phyloP scores from a whole-genome alignment of 2,329 filamentous ascomycete genomes.

The Beauveria sp. region DNA sequence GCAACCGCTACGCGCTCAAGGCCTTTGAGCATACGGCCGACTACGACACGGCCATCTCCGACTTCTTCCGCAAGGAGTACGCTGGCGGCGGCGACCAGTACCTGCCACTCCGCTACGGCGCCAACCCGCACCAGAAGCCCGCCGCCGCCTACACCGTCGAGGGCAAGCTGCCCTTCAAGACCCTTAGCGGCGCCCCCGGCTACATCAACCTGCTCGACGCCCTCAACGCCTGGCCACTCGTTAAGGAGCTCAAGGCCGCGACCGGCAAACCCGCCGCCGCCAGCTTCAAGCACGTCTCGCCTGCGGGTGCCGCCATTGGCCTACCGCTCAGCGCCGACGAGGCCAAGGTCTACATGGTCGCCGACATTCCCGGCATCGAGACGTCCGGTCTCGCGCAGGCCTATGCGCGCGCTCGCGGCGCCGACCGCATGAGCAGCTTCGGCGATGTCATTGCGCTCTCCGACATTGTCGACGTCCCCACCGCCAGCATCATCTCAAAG shows the following conservation, averaged over 20 bases:
- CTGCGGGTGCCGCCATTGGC: constrained; percentile 90
- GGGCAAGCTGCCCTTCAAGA: constrained; percentile 84
- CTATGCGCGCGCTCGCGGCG: constrained; percentile 89
- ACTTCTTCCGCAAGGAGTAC: constrained; percentile 97
- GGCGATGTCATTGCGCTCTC: constrained; percentile 93
- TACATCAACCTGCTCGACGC: constrained; percentile 98
- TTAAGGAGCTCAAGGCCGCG: constrained; percentile 89
- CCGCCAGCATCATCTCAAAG: constrained; percentile 94
- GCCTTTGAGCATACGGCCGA: constrained; percentile 97
- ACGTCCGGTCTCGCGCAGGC: constrained; percentile 82
- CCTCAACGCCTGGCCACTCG: constrained; percentile 92
- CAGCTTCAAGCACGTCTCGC: constrained; percentile 98
- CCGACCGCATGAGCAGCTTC: constrained; percentile 98
- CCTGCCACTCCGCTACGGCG: constrained; percentile 82
- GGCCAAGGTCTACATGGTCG: constrained; percentile 97
- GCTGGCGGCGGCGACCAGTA: constrained; percentile 78
- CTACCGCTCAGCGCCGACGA: constrained; percentile 79
- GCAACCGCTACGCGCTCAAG: constrained; percentile 88
- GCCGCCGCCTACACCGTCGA: constrained; percentile 74
- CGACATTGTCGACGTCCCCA: constrained; percentile 82
- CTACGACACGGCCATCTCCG: constrained; percentile 89
- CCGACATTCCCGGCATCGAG: constrained; percentile 86
- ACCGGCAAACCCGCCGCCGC: constrained; percentile 85
- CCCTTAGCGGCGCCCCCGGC: constrained; percentile 79
- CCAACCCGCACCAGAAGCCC: constrained; percentile 97